Evolutionary conservation across 1,284 basidiomycete species (phyloP).

Genomic region (Earliella scabrosa): DNA sequence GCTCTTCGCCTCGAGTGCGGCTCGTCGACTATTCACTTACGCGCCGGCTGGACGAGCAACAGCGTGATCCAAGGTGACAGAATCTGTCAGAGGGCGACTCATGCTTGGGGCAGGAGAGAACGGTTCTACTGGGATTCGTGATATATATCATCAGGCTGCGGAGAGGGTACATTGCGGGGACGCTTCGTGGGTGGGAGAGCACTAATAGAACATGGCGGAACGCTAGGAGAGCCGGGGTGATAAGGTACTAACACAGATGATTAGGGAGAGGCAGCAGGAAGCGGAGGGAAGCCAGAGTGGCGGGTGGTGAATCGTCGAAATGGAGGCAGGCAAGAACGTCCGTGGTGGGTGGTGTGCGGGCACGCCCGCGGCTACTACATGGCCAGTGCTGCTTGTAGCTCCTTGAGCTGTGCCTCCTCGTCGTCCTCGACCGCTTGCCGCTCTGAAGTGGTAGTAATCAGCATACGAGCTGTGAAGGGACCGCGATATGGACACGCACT

Average conservation of each 20-base stretch:
- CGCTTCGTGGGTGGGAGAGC: constrained; percentile 22
- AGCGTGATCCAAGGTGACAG: too few species aligned
- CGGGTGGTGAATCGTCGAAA: background rate
- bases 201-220: constrained; percentile 30
- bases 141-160: constrained; percentile 25
- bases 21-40: too few species aligned
- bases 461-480: too few species aligned
- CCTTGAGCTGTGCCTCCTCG: constrained; percentile 91
- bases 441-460: constrained; percentile 30
- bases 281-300: constrained; percentile 9
- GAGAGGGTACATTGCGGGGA: constrained; percentile 29
- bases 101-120: background rate
- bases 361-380: constrained; percentile 55
- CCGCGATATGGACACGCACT: constrained; percentile 62
- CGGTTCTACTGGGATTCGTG: constrained; percentile 18
- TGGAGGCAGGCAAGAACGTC: constrained; percentile 10
- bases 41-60: too few species aligned
- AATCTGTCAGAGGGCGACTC: too few species aligned
- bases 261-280: constrained; percentile 8
- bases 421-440: constrained; percentile 81
- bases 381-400: constrained; percentile 90
- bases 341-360: constrained; percentile 6
- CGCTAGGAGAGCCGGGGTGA: constrained; percentile 19
- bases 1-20: too few species aligned
- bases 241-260: constrained; percentile 31